phyloP scores from a whole-genome alignment of 2,329 filamentous ascomycete species.

The Fusarium bulbicola region DNA sequence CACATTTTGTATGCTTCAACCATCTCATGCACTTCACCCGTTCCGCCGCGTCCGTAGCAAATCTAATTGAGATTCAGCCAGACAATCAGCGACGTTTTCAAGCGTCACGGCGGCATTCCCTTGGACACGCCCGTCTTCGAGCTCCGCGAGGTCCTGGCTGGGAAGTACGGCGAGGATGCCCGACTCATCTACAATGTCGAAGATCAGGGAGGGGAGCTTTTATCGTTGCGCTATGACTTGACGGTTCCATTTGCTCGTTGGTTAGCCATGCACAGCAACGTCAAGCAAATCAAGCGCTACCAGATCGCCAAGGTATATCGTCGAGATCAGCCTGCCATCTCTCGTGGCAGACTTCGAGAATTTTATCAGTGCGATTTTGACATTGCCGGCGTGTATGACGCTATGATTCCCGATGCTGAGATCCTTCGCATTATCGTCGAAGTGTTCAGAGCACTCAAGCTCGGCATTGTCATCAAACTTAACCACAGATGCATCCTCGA shows the following conservation, averaged over 20 bases:
- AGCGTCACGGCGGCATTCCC: neutral
- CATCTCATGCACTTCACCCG: rapidly evolving
- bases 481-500: neutral
- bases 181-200: neutral
- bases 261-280: neutral
- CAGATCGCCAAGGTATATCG: neutral
- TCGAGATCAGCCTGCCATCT: neutral
- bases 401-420: neutral
- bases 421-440: neutral
- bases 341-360: neutral
- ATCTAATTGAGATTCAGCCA: neutral
- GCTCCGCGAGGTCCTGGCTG: neutral
- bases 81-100: neutral
- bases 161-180: neutral
- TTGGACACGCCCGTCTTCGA: neutral
- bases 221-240: neutral
- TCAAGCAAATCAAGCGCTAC: neutral
- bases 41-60: neutral
- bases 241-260: neutral
- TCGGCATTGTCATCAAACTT: neutral
- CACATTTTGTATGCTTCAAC: neutral
- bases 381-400: neutral
- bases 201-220: neutral
- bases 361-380: neutral
- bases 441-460: neutral